Evolutionary conservation across 202 grass and related monocot species (phyloP).

Genomic region (Miscanthus sacchariflorus): DNA sequence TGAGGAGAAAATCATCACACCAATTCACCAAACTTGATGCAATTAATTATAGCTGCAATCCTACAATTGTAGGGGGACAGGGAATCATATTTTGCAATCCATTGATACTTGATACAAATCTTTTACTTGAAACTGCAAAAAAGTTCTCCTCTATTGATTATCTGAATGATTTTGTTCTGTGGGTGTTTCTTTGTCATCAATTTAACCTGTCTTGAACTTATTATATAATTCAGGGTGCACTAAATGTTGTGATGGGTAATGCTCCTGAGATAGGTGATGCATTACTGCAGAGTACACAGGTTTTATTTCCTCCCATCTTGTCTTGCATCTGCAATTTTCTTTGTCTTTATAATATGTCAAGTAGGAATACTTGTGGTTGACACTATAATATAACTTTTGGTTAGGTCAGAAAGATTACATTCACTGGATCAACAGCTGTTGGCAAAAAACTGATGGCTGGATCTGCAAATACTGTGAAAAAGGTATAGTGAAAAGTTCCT

Average conservation of each 20-base stretch:
- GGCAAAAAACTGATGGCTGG: constrained; percentile 96
- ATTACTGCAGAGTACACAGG: constrained; percentile 83
- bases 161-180: constrained; percentile 26
- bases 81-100: background rate
- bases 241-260: constrained; percentile 97
- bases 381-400: constrained; percentile 45
- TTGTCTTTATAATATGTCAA: constrained; percentile 27
- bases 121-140: constrained; percentile 36
- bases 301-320: constrained; percentile 41
- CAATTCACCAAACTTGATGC: background rate
- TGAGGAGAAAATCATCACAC: background rate
- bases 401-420: constrained; percentile 98
- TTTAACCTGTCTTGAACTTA: constrained; percentile 31
- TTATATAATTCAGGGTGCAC: constrained; percentile 71
- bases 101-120: background rate
- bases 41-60: background rate
- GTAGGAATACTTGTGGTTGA: constrained; percentile 35
- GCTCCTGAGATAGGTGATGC: constrained; percentile 88
- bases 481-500: constrained; percentile 55
- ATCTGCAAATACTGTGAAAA: constrained; percentile 93
- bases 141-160: background rate
- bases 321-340: constrained; percentile 16
- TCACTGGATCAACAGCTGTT: constrained; percentile 97
- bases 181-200: constrained; percentile 17
- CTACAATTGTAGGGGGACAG: background rate